Evolutionary conservation across 768 basidiomycete species (phyloP).

Genomic region (Termitomyces sp.): DNA sequence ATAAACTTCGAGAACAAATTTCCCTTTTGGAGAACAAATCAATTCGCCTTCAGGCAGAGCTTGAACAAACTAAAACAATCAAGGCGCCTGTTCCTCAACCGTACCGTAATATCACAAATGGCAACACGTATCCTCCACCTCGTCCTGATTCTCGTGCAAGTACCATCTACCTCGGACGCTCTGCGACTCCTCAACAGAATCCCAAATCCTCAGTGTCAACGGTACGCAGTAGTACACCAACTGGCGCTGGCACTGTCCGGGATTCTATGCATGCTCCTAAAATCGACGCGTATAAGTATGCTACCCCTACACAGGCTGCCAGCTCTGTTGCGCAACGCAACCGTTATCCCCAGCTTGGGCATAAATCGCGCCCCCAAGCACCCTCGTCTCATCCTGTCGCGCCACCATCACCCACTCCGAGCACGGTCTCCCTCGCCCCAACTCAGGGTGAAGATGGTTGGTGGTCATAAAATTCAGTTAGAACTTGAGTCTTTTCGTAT

Average conservation of each 20-base stretch:
- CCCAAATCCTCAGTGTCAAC: constrained; percentile 29
- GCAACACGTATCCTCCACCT: constrained; percentile 40
- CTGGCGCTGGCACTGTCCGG: constrained; percentile 51
- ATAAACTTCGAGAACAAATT: constrained; percentile 65
- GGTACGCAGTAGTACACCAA: constrained; percentile 41
- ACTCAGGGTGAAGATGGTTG: constrained; percentile 75
- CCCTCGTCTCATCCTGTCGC: constrained; percentile 25
- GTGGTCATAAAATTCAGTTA: constrained; percentile 49
- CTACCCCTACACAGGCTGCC: constrained; percentile 12
- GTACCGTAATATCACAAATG: constrained; percentile 39
- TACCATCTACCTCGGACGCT: constrained; percentile 51
- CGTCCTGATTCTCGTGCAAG: constrained; percentile 79
- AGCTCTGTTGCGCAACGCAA: constrained; percentile 30
- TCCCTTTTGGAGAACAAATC: constrained; percentile 58
- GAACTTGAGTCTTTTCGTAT: neutral
- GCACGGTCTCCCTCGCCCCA: constrained; percentile 67
- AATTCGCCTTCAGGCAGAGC: constrained; percentile 53
- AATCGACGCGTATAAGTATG: constrained; percentile 24
- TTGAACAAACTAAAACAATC: constrained; percentile 42
- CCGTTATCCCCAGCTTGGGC: constrained; percentile 34
- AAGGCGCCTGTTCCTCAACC: constrained; percentile 27
- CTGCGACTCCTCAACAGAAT: constrained; percentile 47
- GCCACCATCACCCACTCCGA: constrained; percentile 69
- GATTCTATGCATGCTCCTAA: constrained; percentile 63
- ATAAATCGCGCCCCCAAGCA: constrained; percentile 22